These are phyloP conservation scores for Austroboletus novae-zelandiae DNA, from an alignment of 1,284 basidiomycete species.

Conservation along the genomic window DNA sequence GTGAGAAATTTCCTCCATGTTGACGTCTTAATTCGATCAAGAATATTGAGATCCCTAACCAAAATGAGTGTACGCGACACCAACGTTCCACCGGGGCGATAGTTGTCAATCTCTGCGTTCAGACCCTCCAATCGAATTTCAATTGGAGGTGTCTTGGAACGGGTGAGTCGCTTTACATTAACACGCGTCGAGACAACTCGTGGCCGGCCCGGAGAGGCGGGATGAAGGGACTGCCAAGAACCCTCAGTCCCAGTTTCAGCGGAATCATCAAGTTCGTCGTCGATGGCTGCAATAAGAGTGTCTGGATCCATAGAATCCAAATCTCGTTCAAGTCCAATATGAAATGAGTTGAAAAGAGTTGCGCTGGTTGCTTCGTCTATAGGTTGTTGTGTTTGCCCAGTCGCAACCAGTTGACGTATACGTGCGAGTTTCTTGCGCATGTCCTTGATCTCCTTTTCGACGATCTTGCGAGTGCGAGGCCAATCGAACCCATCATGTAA, in stretches of 20 bases:
- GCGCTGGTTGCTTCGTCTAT: slow-evolving; percentile 76
- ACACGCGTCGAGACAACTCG: slow-evolving; percentile 41
- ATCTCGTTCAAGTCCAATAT: slow-evolving; percentile 79
- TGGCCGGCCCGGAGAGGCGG: slow-evolving; percentile 40
- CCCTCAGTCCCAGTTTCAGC: slow-evolving; percentile 76
- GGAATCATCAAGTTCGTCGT: slow-evolving; percentile 82
- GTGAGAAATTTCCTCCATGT: slow-evolving; percentile 98
- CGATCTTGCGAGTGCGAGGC: slow-evolving; percentile 77
- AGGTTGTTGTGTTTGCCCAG: slow-evolving; percentile 85
- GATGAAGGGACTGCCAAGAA: slow-evolving; percentile 81
- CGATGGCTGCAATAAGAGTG: slow-evolving; percentile 84
- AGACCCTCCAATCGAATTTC: slow-evolving; percentile 78
- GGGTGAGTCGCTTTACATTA: slow-evolving; percentile 63
- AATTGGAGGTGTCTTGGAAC: slow-evolving; percentile 79
- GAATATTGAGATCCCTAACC: slow-evolving; percentile 77
- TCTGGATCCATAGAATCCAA: slow-evolving; percentile 71
- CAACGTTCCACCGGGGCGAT: slow-evolving; percentile 52
- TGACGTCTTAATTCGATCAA: slow-evolving; percentile 97
- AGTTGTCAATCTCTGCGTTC: slow-evolving; percentile 66
- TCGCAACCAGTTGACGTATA: slow-evolving; percentile 92
- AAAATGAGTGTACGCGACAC: slow-evolving; percentile 68
- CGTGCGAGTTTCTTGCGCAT: slow-evolving; percentile 86
- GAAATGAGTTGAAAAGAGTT: slow-evolving; percentile 90
- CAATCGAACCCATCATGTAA: slow-evolving; percentile 96
- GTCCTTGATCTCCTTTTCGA: slow-evolving; percentile 86